Conservation (phyloP, 106 monocot species). For the Dioscorea zingiberensis region DNA sequence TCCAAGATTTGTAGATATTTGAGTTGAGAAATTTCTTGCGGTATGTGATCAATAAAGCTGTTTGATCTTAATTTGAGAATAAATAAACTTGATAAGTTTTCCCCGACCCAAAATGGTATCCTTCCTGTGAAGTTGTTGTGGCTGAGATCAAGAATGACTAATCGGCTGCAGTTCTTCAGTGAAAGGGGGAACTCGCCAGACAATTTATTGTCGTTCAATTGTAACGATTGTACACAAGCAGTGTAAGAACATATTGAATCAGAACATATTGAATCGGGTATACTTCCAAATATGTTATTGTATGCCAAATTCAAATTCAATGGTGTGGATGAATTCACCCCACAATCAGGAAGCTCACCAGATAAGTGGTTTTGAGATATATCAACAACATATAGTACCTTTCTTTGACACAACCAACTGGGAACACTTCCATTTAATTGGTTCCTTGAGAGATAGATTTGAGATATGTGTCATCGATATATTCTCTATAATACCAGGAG, state of each 20-base stretch:
- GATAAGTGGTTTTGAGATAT: neutral
- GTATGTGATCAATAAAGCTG: slow-evolving; percentile 18
- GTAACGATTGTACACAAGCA: neutral
- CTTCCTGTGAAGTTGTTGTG: slow-evolving; percentile 23
- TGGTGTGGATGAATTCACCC: neutral
- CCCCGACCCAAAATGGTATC: slow-evolving; percentile 20
- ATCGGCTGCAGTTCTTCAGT: neutral
- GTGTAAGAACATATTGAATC: no score
- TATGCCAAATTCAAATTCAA: neutral
- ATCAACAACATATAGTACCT: neutral
- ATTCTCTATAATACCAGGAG: neutral
- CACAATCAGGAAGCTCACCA: neutral
- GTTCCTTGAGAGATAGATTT: neutral
- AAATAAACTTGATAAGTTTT: slow-evolving; percentile 2
- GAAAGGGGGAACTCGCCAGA: neutral
- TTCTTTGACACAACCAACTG: neutral
- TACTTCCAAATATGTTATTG: neutral
- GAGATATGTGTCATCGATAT: neutral
- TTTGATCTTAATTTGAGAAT: slow-evolving; percentile 17
- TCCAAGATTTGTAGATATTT: slow-evolving; percentile 15
- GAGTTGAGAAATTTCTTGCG: neutral
- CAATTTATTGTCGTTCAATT: slow-evolving; percentile 9
- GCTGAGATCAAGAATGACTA: slow-evolving; percentile 21
- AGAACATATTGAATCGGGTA: neutral
- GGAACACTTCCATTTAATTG: neutral